Base-by-base conservation (phyloP, 352 stramenopile genomes). In the Phytopythium cucurbitacearum region DNA sequence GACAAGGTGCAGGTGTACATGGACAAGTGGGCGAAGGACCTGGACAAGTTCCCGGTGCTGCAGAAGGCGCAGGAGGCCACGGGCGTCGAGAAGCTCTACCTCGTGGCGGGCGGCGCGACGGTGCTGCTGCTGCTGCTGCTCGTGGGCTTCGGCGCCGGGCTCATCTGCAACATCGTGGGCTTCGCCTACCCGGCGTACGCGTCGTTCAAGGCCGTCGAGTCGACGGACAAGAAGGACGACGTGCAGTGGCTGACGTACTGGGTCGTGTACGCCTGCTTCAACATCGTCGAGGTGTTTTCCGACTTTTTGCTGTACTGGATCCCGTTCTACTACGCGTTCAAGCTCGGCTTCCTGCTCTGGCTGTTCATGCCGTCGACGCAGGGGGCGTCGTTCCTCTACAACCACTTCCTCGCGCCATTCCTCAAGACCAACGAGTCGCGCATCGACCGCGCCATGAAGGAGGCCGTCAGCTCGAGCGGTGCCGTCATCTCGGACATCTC, bases 321-420 rank as follows among this genome's bases (percentile, higher is more conserved):
- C 69, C 96, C 96, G 12, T 98, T 98, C 71, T 99, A 98, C 78
- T 98, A 98, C 68, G 87, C 92, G 10, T 98, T 99, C 79, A 99
- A 99, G 83, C 63, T 99, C 21, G 95, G 93, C 46, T 98, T 99
- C 76, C 82, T 99, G 51, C 69, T 98, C 16, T 98, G 95, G 94
- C 80, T 97, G 36, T 98, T 99, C 78, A 87, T 98, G 64, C 96
- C 95, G n/a, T 96, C 96, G 67, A 98, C 94, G 39, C 74, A 94
- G 56, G 95, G 95, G 36, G 92, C 96, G 15, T 97, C 91, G 51
- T 98, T 98, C 72, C 71, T 99, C 33, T 99, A 98, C 73, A 89
- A 91, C 56, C 85, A 89, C 73, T 98, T 98, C 64, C 67, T 99
- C 40, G 65, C 78, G 32, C 85, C 87, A 13, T 94, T 93, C 69